Conservation (phyloP, 345 rosid species). For the Sonneratia alba region DNA sequence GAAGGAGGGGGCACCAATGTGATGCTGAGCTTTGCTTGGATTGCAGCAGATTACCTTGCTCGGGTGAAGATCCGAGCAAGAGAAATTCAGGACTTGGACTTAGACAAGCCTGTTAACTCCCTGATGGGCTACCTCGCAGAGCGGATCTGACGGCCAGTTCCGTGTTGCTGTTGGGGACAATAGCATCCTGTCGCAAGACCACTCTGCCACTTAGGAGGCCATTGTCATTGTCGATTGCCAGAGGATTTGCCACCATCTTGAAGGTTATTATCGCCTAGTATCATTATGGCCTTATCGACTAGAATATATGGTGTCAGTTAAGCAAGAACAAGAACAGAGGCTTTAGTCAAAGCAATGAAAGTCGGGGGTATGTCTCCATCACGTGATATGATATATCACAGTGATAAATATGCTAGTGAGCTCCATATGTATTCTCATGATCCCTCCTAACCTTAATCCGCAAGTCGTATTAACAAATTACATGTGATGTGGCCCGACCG, state of each 20-base stretch:
- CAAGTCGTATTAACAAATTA: too few relatives aligned
- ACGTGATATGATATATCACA: too few relatives aligned
- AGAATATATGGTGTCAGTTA: too few relatives aligned
- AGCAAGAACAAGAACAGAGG: too few relatives aligned
- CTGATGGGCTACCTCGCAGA: conserved; percentile 54
- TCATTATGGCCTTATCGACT: not conserved
- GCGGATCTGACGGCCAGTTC: conserved; percentile 30
- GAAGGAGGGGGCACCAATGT: conserved; percentile 17
- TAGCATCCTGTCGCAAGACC: conserved; percentile 29
- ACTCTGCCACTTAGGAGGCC: conserved; percentile 26
- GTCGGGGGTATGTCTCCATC: too few relatives aligned
- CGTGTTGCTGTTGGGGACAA: not conserved
- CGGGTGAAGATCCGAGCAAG: conserved; percentile 48
- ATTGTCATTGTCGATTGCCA: too few relatives aligned
- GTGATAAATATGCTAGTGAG: too few relatives aligned
- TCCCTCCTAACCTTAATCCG: too few relatives aligned
- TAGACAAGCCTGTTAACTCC: conserved; percentile 50
- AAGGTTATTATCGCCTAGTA: not conserved
- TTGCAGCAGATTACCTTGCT: conserved; percentile 81
- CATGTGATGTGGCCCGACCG: too few relatives aligned
- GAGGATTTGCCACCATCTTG: too few relatives aligned
- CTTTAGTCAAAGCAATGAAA: too few relatives aligned
- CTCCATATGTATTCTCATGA: too few relatives aligned
- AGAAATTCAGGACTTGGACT: conserved; percentile 24
- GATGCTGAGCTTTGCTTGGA: conserved; percentile 85